Percentiles rank a stretch among this genome's conserved stretches.
These are phyloP conservation scores for Vickermania spadyakhi DNA, from an alignment of 208 protist genomes.

Conservation along the genomic window DNA sequence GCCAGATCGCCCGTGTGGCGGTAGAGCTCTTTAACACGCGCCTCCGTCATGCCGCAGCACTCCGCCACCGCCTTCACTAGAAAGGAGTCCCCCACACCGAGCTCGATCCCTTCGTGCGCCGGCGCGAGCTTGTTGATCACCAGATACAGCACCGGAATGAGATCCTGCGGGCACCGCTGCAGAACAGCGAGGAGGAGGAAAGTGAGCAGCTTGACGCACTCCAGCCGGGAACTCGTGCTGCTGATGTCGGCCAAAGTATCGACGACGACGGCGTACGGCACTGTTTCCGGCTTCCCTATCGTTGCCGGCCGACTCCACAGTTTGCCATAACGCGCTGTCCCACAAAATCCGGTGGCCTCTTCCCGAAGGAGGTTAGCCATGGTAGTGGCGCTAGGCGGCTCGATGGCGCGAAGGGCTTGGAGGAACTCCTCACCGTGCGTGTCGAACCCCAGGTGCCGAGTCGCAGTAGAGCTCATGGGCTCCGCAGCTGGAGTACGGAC, in stretches of 20 bases:
- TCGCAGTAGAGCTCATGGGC: neutral
- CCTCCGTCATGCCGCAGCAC: constrained; percentile 89
- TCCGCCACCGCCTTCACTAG: constrained; percentile 93
- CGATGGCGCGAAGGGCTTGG: constrained; percentile 11
- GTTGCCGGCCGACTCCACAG: too few relatives aligned
- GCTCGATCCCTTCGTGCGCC: constrained; percentile 94
- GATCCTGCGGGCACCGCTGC: constrained; percentile 66
- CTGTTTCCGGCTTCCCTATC: constrained; percentile 9
- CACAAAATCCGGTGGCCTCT: constrained; percentile 30
- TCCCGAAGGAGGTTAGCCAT: constrained; percentile 78
- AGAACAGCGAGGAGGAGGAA: constrained; percentile 86
- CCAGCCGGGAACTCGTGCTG: constrained; percentile 70
- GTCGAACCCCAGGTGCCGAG: neutral
- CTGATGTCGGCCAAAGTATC: constrained; percentile 81
- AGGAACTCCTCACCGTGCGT: constrained; percentile 19
- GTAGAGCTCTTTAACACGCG: constrained; percentile 79
- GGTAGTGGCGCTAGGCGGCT: constrained; percentile 29
- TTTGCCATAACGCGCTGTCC: constrained; percentile 7
- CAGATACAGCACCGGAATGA: constrained; percentile 90
- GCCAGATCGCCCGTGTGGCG: constrained; percentile 93
- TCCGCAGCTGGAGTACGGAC: neutral
- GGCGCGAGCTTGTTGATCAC: constrained; percentile 95
- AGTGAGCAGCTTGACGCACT: constrained; percentile 80
- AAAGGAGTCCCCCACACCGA: constrained; percentile 96
- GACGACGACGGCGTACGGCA: constrained; percentile 69